phyloP scores from a whole-genome alignment of 441 rosid species.

The Manihot esculenta region DNA sequence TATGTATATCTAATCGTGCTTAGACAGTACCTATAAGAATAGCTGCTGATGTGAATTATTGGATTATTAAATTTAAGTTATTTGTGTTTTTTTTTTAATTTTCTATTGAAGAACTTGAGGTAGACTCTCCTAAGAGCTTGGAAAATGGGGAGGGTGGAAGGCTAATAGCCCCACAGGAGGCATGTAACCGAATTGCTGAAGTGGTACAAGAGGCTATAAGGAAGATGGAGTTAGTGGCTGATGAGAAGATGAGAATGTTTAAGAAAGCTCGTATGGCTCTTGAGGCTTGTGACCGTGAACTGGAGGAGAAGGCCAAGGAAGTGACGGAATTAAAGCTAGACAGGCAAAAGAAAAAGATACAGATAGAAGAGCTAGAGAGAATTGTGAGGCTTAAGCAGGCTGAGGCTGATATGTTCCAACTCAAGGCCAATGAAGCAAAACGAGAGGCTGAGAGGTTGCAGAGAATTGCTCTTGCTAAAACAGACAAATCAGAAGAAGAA shows the following conservation, averaged over 20 bases:
- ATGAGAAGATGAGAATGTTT: constrained; percentile 87
- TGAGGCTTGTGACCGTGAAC: constrained; percentile 81
- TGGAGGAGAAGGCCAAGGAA: constrained; percentile 92
- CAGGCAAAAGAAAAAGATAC: constrained; percentile 74
- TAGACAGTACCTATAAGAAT: not conserved
- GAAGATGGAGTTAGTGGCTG: constrained; percentile 97
- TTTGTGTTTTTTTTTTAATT: constrained; percentile 1
- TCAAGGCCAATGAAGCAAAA: constrained; percentile 90
- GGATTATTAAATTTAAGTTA: not conserved
- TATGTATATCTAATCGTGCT: not conserved
- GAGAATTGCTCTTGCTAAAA: constrained; percentile 83
- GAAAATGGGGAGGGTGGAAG: constrained; percentile 82
- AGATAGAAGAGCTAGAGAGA: constrained; percentile 86
- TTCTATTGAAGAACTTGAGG: constrained; percentile 63
- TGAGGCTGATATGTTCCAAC: constrained; percentile 98
- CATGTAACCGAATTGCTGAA: constrained; percentile 89
- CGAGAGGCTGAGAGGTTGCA: constrained; percentile 88
- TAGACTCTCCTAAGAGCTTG: constrained; percentile 75
- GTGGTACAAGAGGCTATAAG: constrained; percentile 90
- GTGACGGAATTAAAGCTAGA: constrained; percentile 66
- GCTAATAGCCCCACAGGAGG: constrained; percentile 86
- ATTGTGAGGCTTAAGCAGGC: constrained; percentile 94
- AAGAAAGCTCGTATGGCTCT: constrained; percentile 79
- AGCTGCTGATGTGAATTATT: not conserved
- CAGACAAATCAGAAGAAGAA: constrained; percentile 92